Percentiles rank a stretch among this genome's conserved stretches.
Conservation (phyloP, 331 rosid genomes). For the Malus hybrid region DNA sequence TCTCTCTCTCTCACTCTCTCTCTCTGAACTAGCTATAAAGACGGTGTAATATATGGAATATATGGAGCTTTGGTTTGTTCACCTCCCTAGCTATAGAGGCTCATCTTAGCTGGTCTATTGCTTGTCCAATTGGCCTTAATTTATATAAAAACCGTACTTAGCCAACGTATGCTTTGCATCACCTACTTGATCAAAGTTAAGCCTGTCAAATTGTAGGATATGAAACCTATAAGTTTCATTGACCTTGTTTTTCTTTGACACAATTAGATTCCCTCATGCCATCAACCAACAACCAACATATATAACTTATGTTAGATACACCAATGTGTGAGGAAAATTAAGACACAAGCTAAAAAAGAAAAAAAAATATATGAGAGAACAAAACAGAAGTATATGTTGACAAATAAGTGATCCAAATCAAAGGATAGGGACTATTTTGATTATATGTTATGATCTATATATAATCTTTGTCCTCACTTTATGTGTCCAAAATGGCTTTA, state of each 20-base stretch:
- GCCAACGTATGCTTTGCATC: no score
- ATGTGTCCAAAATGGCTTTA: neutral
- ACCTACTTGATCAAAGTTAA: neutral
- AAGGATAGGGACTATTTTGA: neutral
- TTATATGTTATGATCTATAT: neutral
- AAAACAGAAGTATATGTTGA: neutral
- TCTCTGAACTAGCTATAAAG: neutral
- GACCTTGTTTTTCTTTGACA: neutral
- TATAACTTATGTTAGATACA: neutral
- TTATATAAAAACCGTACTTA: neutral
- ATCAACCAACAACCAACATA: constrained; percentile 1
- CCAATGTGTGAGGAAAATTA: neutral
- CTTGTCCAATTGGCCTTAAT: neutral
- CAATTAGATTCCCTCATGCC: neutral
- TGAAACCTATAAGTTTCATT: neutral
- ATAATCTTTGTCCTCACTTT: neutral
- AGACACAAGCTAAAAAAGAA: neutral
- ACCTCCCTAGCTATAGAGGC: neutral
- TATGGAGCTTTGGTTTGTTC: neutral
- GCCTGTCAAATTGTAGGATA: neutral
- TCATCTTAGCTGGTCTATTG: neutral
- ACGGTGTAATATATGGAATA: neutral
- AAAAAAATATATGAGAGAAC: neutral
- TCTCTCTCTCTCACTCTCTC: neutral
- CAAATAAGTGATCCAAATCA: neutral